These are phyloP conservation scores for Paecilomyces fulvus DNA, from an alignment of 2,329 filamentous ascomycete species.

Conservation along the genomic window DNA sequence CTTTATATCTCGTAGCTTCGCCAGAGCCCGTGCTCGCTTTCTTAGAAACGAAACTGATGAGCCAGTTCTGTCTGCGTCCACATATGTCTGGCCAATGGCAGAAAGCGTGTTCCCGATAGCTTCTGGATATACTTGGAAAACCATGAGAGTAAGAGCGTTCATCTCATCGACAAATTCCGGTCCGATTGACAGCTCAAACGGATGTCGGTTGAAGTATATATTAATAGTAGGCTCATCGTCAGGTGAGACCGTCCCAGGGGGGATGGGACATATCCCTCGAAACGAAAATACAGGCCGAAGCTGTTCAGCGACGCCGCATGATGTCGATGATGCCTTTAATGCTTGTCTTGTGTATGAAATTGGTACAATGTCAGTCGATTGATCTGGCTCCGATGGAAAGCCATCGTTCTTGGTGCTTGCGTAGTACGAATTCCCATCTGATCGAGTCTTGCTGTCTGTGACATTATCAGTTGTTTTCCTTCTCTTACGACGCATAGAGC, in stretches of 20 bases:
- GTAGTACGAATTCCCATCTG: background rate
- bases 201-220: slow-evolving; percentile 23
- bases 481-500: background rate
- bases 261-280: slow-evolving; percentile 9
- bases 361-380: background rate
- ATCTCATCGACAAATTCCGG: slow-evolving; percentile 24
- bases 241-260: slow-evolving; percentile 14
- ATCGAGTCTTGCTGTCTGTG: background rate
- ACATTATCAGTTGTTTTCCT: background rate
- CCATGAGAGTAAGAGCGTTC: slow-evolving; percentile 21
- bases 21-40: slow-evolving; percentile 20
- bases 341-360: background rate
- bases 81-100: slow-evolving; percentile 21
- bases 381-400: too few relatives aligned
- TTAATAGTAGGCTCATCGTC: slow-evolving; percentile 20
- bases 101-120: slow-evolving; percentile 20
- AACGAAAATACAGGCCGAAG: background rate
- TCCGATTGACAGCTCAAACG: slow-evolving; percentile 20
- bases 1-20: slow-evolving; percentile 15
- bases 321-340: background rate
- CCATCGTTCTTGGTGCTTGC: background rate
- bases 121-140: slow-evolving; percentile 20
- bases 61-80: slow-evolving; percentile 7
- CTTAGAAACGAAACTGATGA: slow-evolving; percentile 15
- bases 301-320: background rate